Evolutionary conservation across 2,329 filamentous ascomycete genomes (phyloP).

Genomic region (Fusarium chuoi): DNA sequence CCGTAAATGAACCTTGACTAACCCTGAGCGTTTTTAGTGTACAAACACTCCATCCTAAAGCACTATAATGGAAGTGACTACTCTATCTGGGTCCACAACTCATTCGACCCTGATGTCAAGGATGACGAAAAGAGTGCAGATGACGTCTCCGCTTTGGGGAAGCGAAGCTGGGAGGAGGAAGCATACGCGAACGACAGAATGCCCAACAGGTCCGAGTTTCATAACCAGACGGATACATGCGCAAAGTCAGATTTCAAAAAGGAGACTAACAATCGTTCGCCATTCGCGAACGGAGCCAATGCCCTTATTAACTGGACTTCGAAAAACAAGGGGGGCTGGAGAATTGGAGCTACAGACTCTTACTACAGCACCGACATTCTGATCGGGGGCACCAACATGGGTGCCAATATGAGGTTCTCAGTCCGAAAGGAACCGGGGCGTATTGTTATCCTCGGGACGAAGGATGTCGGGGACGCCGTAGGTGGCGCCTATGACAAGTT

Average conservation of each 20-base stretch:
- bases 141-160: background rate
- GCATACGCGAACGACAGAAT: background rate
- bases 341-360: background rate
- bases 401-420: background rate
- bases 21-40: background rate
- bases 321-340: background rate
- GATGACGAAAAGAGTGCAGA: background rate
- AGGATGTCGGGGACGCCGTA: background rate
- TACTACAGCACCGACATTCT: background rate
- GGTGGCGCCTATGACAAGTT: background rate
- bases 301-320: background rate
- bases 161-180: background rate
- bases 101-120: background rate
- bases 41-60: background rate
- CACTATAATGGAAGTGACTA: background rate
- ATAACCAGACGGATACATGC: rapidly evolving
- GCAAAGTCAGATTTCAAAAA: rapidly evolving
- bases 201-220: background rate
- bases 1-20: too few species aligned
- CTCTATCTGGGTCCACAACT: background rate
- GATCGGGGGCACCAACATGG: background rate
- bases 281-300: background rate
- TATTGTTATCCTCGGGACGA: background rate
- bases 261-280: background rate
- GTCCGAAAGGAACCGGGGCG: background rate